Percentiles rank a stretch among this genome's conserved stretches.
phyloP scores from a whole-genome alignment of 257 asterid genomes.

The Solanum chiquidenum region DNA sequence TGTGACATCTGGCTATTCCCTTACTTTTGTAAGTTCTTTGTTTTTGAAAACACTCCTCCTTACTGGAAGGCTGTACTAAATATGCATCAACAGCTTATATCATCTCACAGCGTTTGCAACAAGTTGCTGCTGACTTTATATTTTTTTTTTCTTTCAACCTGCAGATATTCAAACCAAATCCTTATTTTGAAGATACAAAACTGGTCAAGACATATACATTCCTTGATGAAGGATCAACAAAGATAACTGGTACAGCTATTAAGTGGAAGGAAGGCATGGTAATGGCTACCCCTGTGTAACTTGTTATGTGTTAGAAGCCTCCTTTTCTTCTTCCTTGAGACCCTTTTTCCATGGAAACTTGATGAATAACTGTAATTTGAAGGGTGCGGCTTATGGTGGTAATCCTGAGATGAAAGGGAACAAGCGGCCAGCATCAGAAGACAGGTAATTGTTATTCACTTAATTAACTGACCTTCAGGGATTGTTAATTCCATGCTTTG shows the following conservation, averaged over 20 bases:
- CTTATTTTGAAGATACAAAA: constrained; percentile 34
- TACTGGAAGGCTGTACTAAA: background rate
- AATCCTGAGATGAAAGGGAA: constrained; percentile 22
- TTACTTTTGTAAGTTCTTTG: constrained; percentile 37
- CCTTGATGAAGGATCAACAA: constrained; percentile 39
- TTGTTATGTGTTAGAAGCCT: background rate
- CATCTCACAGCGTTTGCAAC: background rate
- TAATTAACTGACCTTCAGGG: background rate
- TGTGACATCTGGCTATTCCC: constrained; percentile 38
- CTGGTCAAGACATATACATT: constrained; percentile 33
- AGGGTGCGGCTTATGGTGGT: constrained; percentile 27
- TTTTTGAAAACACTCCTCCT: background rate
- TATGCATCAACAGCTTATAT: background rate
- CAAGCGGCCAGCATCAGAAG: constrained; percentile 28
- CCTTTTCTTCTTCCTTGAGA: background rate
- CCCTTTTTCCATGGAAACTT: background rate
- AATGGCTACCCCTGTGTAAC: background rate
- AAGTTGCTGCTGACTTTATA: background rate
- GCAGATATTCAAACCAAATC: constrained; percentile 56
- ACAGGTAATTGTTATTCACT: constrained; percentile 22
- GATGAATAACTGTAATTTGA: constrained; percentile 3
- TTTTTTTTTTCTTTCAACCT: background rate
- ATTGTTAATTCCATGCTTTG: background rate
- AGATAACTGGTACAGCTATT: constrained; percentile 36
- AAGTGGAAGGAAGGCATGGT: constrained; percentile 64